Conservation (phyloP, 2,329 filamentous ascomycete species). For the Alternaria sp. region DNA sequence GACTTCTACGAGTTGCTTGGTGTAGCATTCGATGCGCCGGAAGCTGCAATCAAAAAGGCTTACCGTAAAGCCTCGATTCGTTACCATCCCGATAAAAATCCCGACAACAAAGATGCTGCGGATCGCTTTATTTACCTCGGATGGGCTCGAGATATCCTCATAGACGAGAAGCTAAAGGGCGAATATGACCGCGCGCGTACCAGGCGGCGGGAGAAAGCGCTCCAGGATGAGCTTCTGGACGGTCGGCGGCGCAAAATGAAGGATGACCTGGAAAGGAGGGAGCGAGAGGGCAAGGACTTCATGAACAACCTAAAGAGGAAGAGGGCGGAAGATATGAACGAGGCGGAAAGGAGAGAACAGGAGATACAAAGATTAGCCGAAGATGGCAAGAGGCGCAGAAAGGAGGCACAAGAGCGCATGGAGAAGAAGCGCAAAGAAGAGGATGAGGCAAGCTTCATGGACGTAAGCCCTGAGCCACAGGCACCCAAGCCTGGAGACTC, state of each 20-base stretch:
- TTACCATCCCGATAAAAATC: constrained; percentile 92
- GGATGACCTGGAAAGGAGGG: constrained; percentile 82
- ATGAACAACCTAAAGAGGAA: constrained; percentile 49
- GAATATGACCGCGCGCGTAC: constrained; percentile 80
- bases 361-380: constrained; percentile 54
- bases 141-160: constrained; percentile 84
- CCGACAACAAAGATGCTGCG: constrained; percentile 64
- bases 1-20: constrained; percentile 82
- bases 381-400: constrained; percentile 60
- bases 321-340: constrained; percentile 52
- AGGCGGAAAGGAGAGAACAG: constrained; percentile 65
- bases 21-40: constrained; percentile 67
- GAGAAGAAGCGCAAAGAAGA: constrained; percentile 61
- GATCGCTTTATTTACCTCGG: constrained; percentile 85
- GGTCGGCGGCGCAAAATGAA: constrained; percentile 76
- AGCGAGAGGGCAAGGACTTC: constrained; percentile 57
- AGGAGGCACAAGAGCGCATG: constrained; percentile 61
- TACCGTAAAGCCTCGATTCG: constrained; percentile 87
- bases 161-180: constrained; percentile 71
- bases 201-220: constrained; percentile 71
- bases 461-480: constrained; percentile 33
- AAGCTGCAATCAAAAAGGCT: constrained; percentile 79
- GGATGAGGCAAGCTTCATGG: constrained; percentile 45
- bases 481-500: constrained; percentile 45
- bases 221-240: constrained; percentile 76